Conservation (phyloP, 192 early-diverging fungal genomes). For the Linnemannia hyalina region DNA sequence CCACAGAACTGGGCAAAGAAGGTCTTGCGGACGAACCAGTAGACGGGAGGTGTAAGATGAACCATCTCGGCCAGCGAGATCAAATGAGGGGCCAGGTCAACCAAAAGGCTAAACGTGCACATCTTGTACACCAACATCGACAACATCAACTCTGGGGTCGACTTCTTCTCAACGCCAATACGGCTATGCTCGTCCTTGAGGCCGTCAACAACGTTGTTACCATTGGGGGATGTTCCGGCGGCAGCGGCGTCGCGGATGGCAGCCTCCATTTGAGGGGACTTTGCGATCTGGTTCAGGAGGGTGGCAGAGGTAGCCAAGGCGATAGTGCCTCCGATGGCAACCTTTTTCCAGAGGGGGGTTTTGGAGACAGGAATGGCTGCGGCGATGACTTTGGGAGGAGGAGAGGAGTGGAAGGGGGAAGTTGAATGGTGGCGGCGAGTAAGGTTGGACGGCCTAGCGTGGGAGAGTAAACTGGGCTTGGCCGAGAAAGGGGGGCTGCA, state of each 20-base stretch:
- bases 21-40: slow-evolving; percentile 83
- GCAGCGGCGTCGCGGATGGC: not conserved
- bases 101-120: slow-evolving; percentile 75
- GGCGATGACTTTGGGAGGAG: not conserved
- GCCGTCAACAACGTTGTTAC: slow-evolving; percentile 26
- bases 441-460: slow-evolving; percentile 13
- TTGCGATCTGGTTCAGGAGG: slow-evolving; percentile 37
- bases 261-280: slow-evolving; percentile 37
- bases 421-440: not conserved
- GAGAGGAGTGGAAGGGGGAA: not conserved
- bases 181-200: slow-evolving; percentile 58
- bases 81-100: slow-evolving; percentile 67
- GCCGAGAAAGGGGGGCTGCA: slow-evolving; percentile 1
- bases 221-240: not conserved
- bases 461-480: slow-evolving; percentile 36
- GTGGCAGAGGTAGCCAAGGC: slow-evolving; percentile 49
- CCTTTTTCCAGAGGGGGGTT: slow-evolving; percentile 45
- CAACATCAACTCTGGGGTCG: slow-evolving; percentile 70
- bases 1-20: slow-evolving; percentile 95
- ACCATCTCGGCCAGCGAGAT: slow-evolving; percentile 68
- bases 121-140: slow-evolving; percentile 79
- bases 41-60: slow-evolving; percentile 62
- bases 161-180: slow-evolving; percentile 61
- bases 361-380: slow-evolving; percentile 8
- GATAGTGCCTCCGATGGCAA: slow-evolving; percentile 48